Evolutionary conservation across 495 filamentous ascomycete genomes (phyloP), one percentile per base, ranked within the genome.

Genomic region (Trichoderma parareesei): DNA sequence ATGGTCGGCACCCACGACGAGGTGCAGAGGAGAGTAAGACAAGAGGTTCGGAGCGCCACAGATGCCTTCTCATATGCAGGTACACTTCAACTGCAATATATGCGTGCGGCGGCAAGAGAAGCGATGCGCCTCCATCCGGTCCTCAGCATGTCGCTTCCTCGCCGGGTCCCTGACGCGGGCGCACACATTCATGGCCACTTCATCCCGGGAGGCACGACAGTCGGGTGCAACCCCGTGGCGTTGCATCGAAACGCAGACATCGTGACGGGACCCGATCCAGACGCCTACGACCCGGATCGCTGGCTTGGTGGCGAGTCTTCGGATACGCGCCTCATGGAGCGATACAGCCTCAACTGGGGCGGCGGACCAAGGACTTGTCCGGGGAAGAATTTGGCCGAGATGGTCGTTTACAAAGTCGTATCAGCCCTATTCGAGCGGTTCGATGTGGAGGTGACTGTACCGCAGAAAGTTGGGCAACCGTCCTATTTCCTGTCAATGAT

Each of bases 341-440:
- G 66, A 67, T 71, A 48, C 55, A 78, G 76, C 67, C 72, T 84
- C 14, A 77, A 74, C 38, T 91, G 88, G 75, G 87, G 88, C 11
- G 85, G 82, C 1, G 88, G 88, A n/a, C 76, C 77, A 5, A 73
- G 88, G 43, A 81, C 84, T 4, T 91, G 88, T 71, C 87, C 90
- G 64, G 88, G 88, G 4, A 82, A 83, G 65, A 86, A 89, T 66
- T 77, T 90, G 60, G 82, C 82, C 37, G 76, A 86, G 70, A 67
- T 90, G 70, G 82, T 90, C 67, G 77, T 90, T 16, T 79, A 81
- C 64, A 90, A 90, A 72, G 70, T 88, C 3, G 79, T 90, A 8
- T 82, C 85, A 10, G 81, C 79, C n/a, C 73, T 90, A 60, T 71
- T 88, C 60, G 76, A 77, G 13, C 76, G 79, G 62, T 91, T 90